These are phyloP conservation scores for Durio zibethinus DNA, from an alignment of 345 rosid species.

Conservation along the genomic window DNA sequence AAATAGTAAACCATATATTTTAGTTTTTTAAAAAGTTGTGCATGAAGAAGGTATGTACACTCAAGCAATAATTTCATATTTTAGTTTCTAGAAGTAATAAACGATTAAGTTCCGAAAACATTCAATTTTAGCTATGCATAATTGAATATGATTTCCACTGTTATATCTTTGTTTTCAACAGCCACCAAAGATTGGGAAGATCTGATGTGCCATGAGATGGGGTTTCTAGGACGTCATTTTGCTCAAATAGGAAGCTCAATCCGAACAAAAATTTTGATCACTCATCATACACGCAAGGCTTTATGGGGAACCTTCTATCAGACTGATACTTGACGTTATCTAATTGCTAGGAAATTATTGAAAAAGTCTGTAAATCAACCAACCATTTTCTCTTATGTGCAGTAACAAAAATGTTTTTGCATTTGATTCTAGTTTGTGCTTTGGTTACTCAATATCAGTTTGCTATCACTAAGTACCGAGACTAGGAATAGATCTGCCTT, in stretches of 20 bases:
- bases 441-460: slow-evolving; percentile 8
- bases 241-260: slow-evolving; percentile 19
- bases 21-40: slow-evolving; percentile 26
- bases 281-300: background rate
- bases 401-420: slow-evolving; percentile 13
- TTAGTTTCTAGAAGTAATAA: background rate
- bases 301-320: background rate
- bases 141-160: slow-evolving; percentile 9
- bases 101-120: background rate
- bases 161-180: slow-evolving; percentile 16
- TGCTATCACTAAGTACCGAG: slow-evolving; percentile 4
- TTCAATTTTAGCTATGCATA: background rate
- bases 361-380: slow-evolving; percentile 13
- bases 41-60: slow-evolving; percentile 66
- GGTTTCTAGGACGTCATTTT: background rate
- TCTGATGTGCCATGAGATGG: slow-evolving; percentile 19
- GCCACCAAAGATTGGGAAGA: slow-evolving; percentile 45
- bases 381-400: slow-evolving; percentile 7
- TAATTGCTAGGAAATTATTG: background rate
- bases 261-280: slow-evolving; percentile 2
- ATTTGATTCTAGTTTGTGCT: slow-evolving; percentile 8
- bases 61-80: background rate
- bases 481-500: slow-evolving; percentile 8
- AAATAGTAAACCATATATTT: too few species aligned
- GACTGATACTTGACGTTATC: background rate